Conservation (phyloP, 148 eudicot species). For the Suaeda aralocaspica region DNA sequence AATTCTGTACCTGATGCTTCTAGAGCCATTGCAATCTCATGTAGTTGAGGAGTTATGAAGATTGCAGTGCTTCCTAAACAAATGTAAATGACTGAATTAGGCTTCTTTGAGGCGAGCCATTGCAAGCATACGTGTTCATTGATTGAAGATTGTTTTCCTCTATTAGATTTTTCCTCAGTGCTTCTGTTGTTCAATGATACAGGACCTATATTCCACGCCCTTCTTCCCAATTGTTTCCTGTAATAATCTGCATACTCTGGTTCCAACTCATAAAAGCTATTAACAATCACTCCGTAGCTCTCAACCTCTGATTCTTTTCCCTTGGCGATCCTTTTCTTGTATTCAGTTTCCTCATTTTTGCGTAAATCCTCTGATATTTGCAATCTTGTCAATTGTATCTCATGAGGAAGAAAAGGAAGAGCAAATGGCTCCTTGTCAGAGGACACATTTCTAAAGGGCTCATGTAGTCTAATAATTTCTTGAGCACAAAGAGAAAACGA, state of each 20-base stretch:
- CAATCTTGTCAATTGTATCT: slow-evolving; percentile 16
- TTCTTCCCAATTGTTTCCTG: neutral
- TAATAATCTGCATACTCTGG: slow-evolving; percentile 19
- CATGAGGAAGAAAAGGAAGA: slow-evolving; percentile 36
- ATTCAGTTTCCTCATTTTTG: neutral
- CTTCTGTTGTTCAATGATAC: neutral
- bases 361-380: slow-evolving; percentile 1
- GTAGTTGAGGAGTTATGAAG: neutral
- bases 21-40: slow-evolving; percentile 2
- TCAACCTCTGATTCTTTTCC: slow-evolving; percentile 8
- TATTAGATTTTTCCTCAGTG: neutral
- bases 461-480: slow-evolving; percentile 21
- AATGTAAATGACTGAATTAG: neutral
- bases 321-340: neutral
- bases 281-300: slow-evolving; percentile 26
- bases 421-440: slow-evolving; percentile 40
- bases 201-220: slow-evolving; percentile 6
- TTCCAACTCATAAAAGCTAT: slow-evolving; percentile 35
- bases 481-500: slow-evolving; percentile 30
- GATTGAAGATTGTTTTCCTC: neutral
- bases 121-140: neutral
- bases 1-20: neutral
- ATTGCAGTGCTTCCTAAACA: neutral
- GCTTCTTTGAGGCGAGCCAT: neutral
- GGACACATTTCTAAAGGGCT: slow-evolving; percentile 34